These are phyloP conservation scores for Goniomonas avonlea DNA, from an alignment of 78 protist species.

Conservation along the genomic window DNA sequence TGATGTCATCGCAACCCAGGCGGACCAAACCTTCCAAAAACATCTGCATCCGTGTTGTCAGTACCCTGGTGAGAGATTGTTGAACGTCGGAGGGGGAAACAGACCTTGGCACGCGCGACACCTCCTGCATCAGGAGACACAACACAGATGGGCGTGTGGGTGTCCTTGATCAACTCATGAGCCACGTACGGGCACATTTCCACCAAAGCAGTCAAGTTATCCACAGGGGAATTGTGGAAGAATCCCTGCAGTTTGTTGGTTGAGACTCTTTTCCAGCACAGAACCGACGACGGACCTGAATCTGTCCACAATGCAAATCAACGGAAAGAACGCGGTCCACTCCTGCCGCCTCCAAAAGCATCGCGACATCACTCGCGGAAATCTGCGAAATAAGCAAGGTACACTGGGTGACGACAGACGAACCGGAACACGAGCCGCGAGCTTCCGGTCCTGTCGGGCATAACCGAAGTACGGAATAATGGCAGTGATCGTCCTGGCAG, in stretches of 20 bases:
- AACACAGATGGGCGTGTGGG: background rate
- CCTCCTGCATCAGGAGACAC: conserved; percentile 19
- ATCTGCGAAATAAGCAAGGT: too few species aligned
- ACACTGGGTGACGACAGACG: too few species aligned
- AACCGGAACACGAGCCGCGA: conserved; percentile 52
- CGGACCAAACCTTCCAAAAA: background rate
- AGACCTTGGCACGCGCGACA: conserved; percentile 1
- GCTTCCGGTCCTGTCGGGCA: conserved; percentile 60
- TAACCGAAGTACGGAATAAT: conserved; percentile 65
- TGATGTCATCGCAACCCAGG: background rate
- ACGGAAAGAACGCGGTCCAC: conserved; percentile 50
- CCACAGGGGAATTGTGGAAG: conserved; percentile 1
- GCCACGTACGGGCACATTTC: conserved; percentile 30
- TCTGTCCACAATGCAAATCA: conserved; percentile 68
- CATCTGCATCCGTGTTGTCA: too few species aligned
- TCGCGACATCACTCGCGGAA: conserved; percentile 55
- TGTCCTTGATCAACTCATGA: background rate
- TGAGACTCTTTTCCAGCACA: background rate
- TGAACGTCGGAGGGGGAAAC: too few species aligned
- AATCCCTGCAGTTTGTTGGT: background rate
- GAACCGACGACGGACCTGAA: conserved; percentile 66
- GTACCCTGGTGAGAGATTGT: too few species aligned
- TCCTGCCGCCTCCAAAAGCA: conserved; percentile 56
- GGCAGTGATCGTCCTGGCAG: background rate
- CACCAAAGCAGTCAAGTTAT: conserved; percentile 33